Conservation (phyloP, 129 eudicot genomes). For the Flaveria bidentis region DNA sequence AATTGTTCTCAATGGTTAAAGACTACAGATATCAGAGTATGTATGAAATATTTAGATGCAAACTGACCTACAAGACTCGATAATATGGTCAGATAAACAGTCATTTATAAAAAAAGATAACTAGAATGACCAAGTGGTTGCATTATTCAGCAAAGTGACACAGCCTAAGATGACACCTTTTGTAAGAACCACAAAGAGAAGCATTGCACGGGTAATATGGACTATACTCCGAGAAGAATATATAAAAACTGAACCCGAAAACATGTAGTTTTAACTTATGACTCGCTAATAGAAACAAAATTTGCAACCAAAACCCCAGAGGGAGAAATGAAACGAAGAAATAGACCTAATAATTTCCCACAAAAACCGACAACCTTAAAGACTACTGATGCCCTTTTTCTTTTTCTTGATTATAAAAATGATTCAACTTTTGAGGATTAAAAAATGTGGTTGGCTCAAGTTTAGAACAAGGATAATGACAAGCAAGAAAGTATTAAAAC, state of each 20-base stretch:
- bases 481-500: conserved; percentile 27
- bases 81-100: neutral
- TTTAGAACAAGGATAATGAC: conserved; percentile 8
- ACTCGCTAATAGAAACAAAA: neutral
- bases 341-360: neutral
- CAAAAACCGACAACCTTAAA: neutral
- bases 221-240: neutral
- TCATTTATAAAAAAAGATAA: neutral
- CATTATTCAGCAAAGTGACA: neutral
- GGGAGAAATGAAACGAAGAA: no score
- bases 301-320: neutral
- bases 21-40: neutral
- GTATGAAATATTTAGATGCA: neutral
- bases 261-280: neutral
- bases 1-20: neutral
- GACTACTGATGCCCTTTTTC: conserved; percentile 15
- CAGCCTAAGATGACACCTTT: neutral
- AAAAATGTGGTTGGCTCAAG: conserved; percentile 2
- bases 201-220: neutral
- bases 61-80: neutral
- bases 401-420: neutral
- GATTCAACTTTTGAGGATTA: neutral
- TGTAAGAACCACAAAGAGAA: conserved; percentile 1
- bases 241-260: neutral
- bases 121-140: neutral